Evolutionary conservation across 768 basidiomycete species (phyloP).

Genomic region (Phallus indusiatus): DNA sequence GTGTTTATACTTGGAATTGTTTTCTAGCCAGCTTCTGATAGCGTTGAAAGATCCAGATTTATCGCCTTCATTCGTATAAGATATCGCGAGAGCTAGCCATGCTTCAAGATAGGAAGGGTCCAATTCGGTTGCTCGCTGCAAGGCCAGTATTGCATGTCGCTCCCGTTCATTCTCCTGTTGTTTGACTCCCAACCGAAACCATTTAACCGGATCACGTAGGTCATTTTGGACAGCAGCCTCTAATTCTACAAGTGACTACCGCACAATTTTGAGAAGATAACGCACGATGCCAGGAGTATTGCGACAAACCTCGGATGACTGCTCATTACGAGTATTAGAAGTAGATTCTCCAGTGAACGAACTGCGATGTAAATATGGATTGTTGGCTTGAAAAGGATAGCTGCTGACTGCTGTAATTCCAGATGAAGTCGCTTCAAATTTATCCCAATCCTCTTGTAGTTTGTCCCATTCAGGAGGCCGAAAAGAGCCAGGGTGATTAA

Average conservation of each 20-base stretch:
- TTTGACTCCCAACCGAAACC: conserved; percentile 91
- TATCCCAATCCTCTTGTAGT: conserved; percentile 73
- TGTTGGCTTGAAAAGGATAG: conserved; percentile 70
- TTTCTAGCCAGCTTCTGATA: conserved; percentile 75
- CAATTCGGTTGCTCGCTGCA: conserved; percentile 70
- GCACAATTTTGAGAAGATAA: conserved; percentile 12
- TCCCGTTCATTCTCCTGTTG: conserved; percentile 99
- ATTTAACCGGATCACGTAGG: conserved; percentile 58
- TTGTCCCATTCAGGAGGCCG: conserved; percentile 44
- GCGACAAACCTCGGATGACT: conserved; percentile 31
- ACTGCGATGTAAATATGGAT: conserved; percentile 67
- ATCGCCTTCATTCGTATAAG: conserved; percentile 83
- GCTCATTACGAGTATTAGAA: conserved; percentile 22
- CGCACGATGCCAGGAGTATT: not conserved
- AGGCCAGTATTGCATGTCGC: conserved; percentile 76
- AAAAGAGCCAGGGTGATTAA: not conserved
- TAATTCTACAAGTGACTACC: conserved; percentile 75
- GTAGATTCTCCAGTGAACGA: conserved; percentile 38
- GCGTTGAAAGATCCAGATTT: conserved; percentile 65
- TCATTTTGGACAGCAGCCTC: conserved; percentile 85
- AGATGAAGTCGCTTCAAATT: conserved; percentile 61
- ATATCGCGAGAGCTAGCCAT: conserved; percentile 87
- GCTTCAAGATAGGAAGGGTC: conserved; percentile 68
- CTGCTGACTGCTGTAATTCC: conserved; percentile 47
- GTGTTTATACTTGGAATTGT: conserved; percentile 43